Evolutionary conservation across 495 filamentous ascomycete species (phyloP), one percentile per base, ranked within the genome.

Genomic region (Aspergillus hancockii): DNA sequence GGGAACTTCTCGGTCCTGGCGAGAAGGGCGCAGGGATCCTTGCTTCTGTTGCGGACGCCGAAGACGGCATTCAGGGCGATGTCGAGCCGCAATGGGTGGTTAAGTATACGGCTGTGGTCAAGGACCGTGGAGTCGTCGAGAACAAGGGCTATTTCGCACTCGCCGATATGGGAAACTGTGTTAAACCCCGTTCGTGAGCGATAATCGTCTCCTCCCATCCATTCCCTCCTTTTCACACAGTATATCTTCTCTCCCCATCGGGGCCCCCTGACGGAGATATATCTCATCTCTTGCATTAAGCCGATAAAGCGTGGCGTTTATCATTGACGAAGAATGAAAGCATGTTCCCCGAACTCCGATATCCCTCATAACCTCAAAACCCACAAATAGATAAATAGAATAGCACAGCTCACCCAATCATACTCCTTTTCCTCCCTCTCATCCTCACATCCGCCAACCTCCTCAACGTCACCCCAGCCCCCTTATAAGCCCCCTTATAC

Each of bases 91-190:
- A 91, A 62, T 99, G 93, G 93, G 94, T 97, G 31, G 88, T 93
- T 57, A 98, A 98, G 70, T 99, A 99, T 72, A 98, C 95, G 21
- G 95, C 95, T 6, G 92, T 98, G n/a, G 91, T 97, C 30, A 90
- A 89, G 70, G 87, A 97, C 70, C 80, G 94, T n/a, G 95, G 94
- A 0, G 94, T 98, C 5, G 91, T 99, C 53, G 94, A 99, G 81
- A 96, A 94, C 68, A 98, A 98, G 78, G 94, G 94, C 14, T 97
- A 96, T 73, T 96, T 96, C 78, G 92, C 92, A 4, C 83, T 86
- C 52, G 93, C 91, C 14, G 86, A 91, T 71, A 71, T 93, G 53
- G 76, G 67, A 60, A 78, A 57, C 52, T 77, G 76, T 61, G 69
- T 79, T 52, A 63, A 75, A 60, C 18, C 59, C 54, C 66, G 57